Percentiles rank a stretch among this genome's conserved stretches.
Evolutionary conservation across 2,329 filamentous ascomycete species (phyloP).

Genomic region (Sporothrix curviconia): DNA sequence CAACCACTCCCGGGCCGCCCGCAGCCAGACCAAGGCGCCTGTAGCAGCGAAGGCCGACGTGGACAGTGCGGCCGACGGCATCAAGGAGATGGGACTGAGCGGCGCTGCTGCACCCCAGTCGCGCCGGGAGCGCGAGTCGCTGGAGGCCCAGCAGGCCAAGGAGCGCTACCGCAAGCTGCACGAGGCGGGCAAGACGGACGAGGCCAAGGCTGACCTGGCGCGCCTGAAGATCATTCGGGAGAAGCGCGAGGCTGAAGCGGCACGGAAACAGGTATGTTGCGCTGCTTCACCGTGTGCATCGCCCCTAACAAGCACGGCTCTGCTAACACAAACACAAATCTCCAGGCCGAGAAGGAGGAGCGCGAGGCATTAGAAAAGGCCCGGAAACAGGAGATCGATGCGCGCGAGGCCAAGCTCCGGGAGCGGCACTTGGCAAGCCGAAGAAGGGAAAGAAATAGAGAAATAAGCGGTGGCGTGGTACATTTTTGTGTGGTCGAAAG

Average conservation of each 20-base stretch:
- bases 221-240: slow-evolving; percentile 75
- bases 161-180: slow-evolving; percentile 89
- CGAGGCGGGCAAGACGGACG: slow-evolving; percentile 91
- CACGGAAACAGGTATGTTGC: slow-evolving; percentile 66
- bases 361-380: slow-evolving; percentile 44
- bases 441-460: slow-evolving; percentile 42
- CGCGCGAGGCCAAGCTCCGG: slow-evolving; percentile 49
- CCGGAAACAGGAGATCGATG: slow-evolving; percentile 46
- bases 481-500: too few species aligned
- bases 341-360: slow-evolving; percentile 52
- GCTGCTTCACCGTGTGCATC: background rate
- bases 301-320: too few species aligned
- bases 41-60: slow-evolving; percentile 27
- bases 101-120: slow-evolving; percentile 28
- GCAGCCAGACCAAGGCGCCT: slow-evolving; percentile 45
- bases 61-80: slow-evolving; percentile 46
- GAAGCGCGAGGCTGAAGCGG: slow-evolving; percentile 77
- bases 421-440: slow-evolving; percentile 44
- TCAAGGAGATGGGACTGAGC: slow-evolving; percentile 48
- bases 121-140: slow-evolving; percentile 59
- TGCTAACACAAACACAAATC: slow-evolving; percentile 22
- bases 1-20: slow-evolving; percentile 75
- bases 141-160: slow-evolving; percentile 81
- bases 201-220: slow-evolving; percentile 83
- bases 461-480: background rate